Conservation (phyloP, 768 basidiomycete species). For the Piloderma croceum region DNA sequence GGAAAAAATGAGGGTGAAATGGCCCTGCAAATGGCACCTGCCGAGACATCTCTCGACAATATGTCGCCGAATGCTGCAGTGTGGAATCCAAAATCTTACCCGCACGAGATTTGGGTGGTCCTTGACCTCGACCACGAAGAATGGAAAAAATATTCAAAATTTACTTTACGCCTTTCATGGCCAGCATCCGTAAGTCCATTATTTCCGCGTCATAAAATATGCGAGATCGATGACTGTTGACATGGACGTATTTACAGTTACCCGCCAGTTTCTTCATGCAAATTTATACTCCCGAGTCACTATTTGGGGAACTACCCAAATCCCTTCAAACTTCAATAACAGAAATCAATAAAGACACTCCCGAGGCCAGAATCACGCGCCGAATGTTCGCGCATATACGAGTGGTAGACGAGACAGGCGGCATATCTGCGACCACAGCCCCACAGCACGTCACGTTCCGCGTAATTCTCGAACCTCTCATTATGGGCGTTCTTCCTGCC, state of each 20-base stretch:
- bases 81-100: too few relatives aligned
- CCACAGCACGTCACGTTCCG: slow-evolving; percentile 40
- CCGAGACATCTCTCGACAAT: too few relatives aligned
- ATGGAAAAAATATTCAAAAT: slow-evolving; percentile 39
- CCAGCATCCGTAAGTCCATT: slow-evolving; percentile 50
- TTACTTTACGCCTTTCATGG: slow-evolving; percentile 52
- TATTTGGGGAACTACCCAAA: slow-evolving; percentile 1
- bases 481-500: slow-evolving; percentile 53
- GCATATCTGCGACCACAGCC: too few relatives aligned
- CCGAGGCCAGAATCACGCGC: slow-evolving; percentile 30
- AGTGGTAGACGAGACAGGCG: slow-evolving; percentile 45
- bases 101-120: slow-evolving; percentile 43
- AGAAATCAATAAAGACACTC: too few relatives aligned
- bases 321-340: too few relatives aligned
- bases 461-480: slow-evolving; percentile 53
- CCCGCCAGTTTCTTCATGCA: slow-evolving; percentile 41
- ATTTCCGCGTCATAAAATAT: too few relatives aligned
- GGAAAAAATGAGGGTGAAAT: too few relatives aligned
- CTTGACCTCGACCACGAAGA: slow-evolving; percentile 37
- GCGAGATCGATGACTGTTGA: too few relatives aligned
- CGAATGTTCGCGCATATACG: slow-evolving; percentile 57
- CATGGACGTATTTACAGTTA: slow-evolving; percentile 23
- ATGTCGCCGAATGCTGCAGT: too few relatives aligned
- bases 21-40: too few relatives aligned
- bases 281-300: slow-evolving; percentile 30